Conservation (phyloP, 148 eudicot species). For the Gaultheria prostrata region DNA sequence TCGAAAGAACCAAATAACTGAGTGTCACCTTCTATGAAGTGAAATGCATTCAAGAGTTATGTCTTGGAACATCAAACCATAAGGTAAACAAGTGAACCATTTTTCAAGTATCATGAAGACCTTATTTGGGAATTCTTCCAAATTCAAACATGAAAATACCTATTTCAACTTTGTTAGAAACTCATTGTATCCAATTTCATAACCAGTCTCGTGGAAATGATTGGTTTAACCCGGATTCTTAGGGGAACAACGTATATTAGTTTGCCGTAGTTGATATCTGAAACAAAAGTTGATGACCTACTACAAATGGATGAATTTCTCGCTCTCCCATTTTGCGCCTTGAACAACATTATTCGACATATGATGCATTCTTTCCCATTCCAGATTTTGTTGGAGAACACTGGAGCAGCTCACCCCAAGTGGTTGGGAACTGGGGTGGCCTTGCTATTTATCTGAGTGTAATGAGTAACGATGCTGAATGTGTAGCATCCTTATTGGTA, state of each 20-base stretch:
- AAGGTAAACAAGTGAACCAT: neutral
- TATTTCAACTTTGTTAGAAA: neutral
- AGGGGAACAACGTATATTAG: neutral
- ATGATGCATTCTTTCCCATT: too few relatives aligned
- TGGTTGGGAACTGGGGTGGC: too few relatives aligned
- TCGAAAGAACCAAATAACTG: neutral
- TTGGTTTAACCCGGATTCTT: neutral
- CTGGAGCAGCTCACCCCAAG: too few relatives aligned
- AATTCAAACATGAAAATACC: neutral
- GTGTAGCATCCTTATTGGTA: neutral
- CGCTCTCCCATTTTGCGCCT: too few relatives aligned
- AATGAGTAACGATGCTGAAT: neutral
- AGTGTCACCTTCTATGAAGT: neutral
- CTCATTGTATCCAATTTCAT: neutral
- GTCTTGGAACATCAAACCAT: neutral
- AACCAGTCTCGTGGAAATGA: neutral
- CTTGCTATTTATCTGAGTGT: neutral
- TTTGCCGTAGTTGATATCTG: too few relatives aligned
- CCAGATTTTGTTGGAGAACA: too few relatives aligned
- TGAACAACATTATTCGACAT: too few relatives aligned
- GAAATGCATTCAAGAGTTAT: conserved; percentile 5
- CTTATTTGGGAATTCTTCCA: too few relatives aligned
- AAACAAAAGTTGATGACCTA: too few relatives aligned
- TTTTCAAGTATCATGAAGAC: too few relatives aligned
- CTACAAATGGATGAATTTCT: too few relatives aligned